Evolutionary conservation across 2,329 filamentous ascomycete species (phyloP), one percentile per base, ranked within the genome.

Genomic region (Pseudocercospora ulei): DNA sequence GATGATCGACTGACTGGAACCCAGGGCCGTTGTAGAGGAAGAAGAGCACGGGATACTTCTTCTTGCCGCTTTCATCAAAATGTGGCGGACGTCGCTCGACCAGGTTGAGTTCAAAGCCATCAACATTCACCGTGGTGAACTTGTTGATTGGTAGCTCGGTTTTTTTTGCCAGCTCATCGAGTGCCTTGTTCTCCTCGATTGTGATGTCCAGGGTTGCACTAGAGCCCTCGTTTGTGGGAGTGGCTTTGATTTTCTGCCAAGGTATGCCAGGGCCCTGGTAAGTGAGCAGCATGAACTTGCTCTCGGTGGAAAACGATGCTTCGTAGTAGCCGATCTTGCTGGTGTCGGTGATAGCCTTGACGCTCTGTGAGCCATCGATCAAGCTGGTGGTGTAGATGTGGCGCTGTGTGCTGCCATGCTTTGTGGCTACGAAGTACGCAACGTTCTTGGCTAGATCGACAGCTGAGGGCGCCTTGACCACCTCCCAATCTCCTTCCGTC

Each of bases 21-120:
- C 82, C 84, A 0, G 90, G 90, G 0, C 90, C 90, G 14, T 84
- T 88, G 66, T 98, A 98, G 43, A 95, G 79, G 55, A 83, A 80
- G 69, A 98, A 98, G 3, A 98, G 73, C 1, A 98, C 86, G 0
- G 90, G 90, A 53, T 98, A 96, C 57, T 82, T 78, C 63, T 82
- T 87, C 53, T 76, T 78, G 16, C 45, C 47, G 26, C 45, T 52
- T 11, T 76, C 68, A 59, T 86, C 74, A 58, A 96, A 98, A 62
- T 94, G 81, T 1, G 87, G 82, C 4, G 90, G 90, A 0, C 85
- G 81, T 18, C 86, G 80, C 62, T 98, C 90, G 8, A 96, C 66
- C 7, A 81, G 70, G 43, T 82, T 76, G 9, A 83, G 64, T 11
- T 78, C 73, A 51, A 82, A 79, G 19, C 79, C 82, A 46, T 90